phyloP scores from a whole-genome alignment of 176 grass and related monocot species.

The Ensete ventricosum region DNA sequence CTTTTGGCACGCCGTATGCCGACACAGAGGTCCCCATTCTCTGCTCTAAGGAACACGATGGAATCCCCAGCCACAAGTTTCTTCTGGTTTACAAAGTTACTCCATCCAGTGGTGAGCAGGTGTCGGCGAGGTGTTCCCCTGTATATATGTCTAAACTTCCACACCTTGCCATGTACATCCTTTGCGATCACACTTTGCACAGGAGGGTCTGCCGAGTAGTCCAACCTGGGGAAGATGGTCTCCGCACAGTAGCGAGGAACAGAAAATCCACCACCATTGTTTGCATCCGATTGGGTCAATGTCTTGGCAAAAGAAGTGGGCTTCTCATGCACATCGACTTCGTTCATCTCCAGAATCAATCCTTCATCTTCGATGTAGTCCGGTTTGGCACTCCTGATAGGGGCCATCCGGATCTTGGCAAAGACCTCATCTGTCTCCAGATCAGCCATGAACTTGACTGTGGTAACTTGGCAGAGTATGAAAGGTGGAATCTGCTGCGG shows the following conservation, averaged over 20 bases:
- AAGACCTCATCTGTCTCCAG: slow-evolving; percentile 53
- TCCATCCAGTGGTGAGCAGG: slow-evolving; percentile 87
- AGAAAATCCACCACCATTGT: slow-evolving; percentile 79
- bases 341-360: slow-evolving; percentile 8
- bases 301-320: slow-evolving; percentile 71
- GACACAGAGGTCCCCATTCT: slow-evolving; percentile 49
- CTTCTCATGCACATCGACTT: slow-evolving; percentile 28
- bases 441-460: slow-evolving; percentile 59
- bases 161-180: slow-evolving; percentile 67
- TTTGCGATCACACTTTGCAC: slow-evolving; percentile 43
- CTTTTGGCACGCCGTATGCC: slow-evolving; percentile 68
- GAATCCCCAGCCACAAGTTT: slow-evolving; percentile 69
- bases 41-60: slow-evolving; percentile 71
- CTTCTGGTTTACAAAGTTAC: slow-evolving; percentile 73
- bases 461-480: slow-evolving; percentile 42
- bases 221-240: slow-evolving; percentile 72
- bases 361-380: slow-evolving; percentile 27
- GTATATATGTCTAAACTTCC: slow-evolving; percentile 89
- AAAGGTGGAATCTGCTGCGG: slow-evolving; percentile 26
- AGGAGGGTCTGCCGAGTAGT: slow-evolving; percentile 50
- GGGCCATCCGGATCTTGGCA: slow-evolving; percentile 50
- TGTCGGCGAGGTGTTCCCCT: slow-evolving; percentile 78
- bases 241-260: slow-evolving; percentile 74
- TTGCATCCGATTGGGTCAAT: slow-evolving; percentile 79
- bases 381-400: slow-evolving; percentile 28